A percentile compares a stretch with the other conserved stretches of the same genome.
phyloP scores from a whole-genome alignment of 2,329 filamentous ascomycete genomes.

The Aspergillus pseudoglaucus region DNA sequence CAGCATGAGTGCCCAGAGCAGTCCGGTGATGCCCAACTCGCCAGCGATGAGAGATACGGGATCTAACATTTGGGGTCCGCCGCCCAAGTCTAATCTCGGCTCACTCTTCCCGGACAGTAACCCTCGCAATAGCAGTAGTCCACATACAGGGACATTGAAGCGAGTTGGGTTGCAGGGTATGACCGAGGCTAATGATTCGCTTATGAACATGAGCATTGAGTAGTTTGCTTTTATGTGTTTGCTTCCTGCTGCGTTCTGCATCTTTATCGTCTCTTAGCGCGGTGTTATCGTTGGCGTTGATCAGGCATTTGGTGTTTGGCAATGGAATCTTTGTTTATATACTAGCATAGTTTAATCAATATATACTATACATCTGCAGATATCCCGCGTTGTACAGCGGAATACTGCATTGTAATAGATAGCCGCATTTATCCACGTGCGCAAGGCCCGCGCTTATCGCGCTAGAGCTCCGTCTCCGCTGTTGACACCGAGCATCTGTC shows the following conservation, averaged over 20 bases:
- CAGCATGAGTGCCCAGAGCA: slow-evolving; percentile 84
- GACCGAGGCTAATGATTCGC: slow-evolving; percentile 87
- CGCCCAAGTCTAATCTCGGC: slow-evolving; percentile 53
- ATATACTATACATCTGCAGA: background rate
- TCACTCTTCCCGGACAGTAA: slow-evolving; percentile 46
- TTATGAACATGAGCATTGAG: slow-evolving; percentile 97
- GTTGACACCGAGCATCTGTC: slow-evolving; percentile 12
- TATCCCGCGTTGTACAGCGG: no score
- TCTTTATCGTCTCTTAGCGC: background rate
- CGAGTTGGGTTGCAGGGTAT: slow-evolving; percentile 82
- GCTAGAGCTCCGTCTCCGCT: slow-evolving; percentile 13
- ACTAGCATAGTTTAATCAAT: slow-evolving; percentile 6
- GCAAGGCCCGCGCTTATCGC: slow-evolving; percentile 13
- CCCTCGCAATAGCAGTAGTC: slow-evolving; percentile 47
- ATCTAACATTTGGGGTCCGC: slow-evolving; percentile 61
- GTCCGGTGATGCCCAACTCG: slow-evolving; percentile 73
- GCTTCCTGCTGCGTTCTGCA: background rate
- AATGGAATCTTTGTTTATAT: background rate
- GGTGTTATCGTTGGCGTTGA: background rate
- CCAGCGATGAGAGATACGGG: slow-evolving; percentile 64
- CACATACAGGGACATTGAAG: slow-evolving; percentile 41
- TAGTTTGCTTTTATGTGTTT: slow-evolving; percentile 34
- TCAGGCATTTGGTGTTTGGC: background rate
- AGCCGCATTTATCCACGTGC: slow-evolving; percentile 9
- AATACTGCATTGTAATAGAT: no score